Percentiles rank a stretch among this genome's conserved stretches.
phyloP scores from a whole-genome alignment of 495 filamentous ascomycete species.

The Penicillium salamii region DNA sequence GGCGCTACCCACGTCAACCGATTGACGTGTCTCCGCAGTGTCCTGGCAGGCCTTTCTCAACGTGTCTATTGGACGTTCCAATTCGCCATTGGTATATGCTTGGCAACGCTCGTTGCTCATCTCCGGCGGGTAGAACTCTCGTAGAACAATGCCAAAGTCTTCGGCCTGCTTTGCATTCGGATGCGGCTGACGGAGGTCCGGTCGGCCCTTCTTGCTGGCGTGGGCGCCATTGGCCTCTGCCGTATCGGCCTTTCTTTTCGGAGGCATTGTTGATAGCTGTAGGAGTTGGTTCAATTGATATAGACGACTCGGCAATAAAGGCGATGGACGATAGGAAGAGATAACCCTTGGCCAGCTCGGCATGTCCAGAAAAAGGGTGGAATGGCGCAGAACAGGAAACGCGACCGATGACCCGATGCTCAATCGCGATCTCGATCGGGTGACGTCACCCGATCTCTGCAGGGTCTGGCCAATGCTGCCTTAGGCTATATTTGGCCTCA shows the following conservation, averaged over 20 bases:
- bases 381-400: background rate
- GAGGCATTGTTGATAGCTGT: slow-evolving; percentile 17
- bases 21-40: slow-evolving; percentile 42
- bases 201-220: slow-evolving; percentile 15
- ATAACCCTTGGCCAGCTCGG: background rate
- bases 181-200: slow-evolving; percentile 29
- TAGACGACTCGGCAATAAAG: background rate
- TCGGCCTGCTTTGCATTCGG: slow-evolving; percentile 50
- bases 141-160: slow-evolving; percentile 68
- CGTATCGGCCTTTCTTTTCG: slow-evolving; percentile 28
- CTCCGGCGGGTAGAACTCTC: slow-evolving; percentile 80
- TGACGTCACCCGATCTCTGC: slow-evolving; percentile 7
- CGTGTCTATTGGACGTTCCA: slow-evolving; percentile 68
- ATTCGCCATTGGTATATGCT: slow-evolving; percentile 63
- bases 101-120: slow-evolving; percentile 74
- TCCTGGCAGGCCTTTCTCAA: slow-evolving; percentile 54
- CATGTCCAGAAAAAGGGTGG: background rate
- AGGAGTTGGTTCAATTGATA: background rate
- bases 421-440: slow-evolving; percentile 1
- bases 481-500: background rate
- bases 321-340: background rate
- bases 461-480: background rate
- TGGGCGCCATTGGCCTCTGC: slow-evolving; percentile 8
- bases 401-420: background rate
- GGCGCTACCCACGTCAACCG: slow-evolving; percentile 51